Evolutionary conservation across 441 rosid genomes (phyloP).

Genomic region (Biscutella auriculata): DNA sequence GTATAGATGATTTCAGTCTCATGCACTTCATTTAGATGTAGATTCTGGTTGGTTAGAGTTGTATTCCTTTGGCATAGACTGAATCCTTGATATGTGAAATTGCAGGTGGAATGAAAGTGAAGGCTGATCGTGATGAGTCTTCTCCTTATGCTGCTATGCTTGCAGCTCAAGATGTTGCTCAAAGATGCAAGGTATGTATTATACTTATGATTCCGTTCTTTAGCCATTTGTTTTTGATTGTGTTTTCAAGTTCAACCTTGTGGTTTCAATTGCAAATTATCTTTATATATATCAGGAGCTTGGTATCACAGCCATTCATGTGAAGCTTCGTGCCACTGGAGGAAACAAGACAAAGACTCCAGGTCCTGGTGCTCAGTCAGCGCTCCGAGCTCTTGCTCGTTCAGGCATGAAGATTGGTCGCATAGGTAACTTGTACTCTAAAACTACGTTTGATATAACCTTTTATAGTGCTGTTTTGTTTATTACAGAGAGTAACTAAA

Average conservation of each 20-base stretch:
- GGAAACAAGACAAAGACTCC: slow-evolving; percentile 85
- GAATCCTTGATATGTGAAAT: not conserved
- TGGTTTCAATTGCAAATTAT: not conserved
- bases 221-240: not conserved
- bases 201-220: not conserved
- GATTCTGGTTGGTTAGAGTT: not conserved
- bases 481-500: not conserved
- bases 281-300: slow-evolving; percentile 39
- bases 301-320: slow-evolving; percentile 68
- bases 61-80: not conserved
- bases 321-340: slow-evolving; percentile 76
- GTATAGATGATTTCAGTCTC: not conserved
- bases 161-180: slow-evolving; percentile 66
- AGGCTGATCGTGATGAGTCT: slow-evolving; percentile 75
- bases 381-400: slow-evolving; percentile 82
- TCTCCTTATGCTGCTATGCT: slow-evolving; percentile 80
- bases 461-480: not conserved
- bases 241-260: not conserved
- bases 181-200: slow-evolving; percentile 50
- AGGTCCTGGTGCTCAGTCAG: slow-evolving; percentile 83
- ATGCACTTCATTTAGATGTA: not conserved
- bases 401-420: slow-evolving; percentile 85
- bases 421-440: slow-evolving; percentile 48
- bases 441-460: not conserved
- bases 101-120: slow-evolving; percentile 73